Evolutionary conservation across 1,284 basidiomycete species (phyloP).

Genomic region (Xerocomus amazonicus): DNA sequence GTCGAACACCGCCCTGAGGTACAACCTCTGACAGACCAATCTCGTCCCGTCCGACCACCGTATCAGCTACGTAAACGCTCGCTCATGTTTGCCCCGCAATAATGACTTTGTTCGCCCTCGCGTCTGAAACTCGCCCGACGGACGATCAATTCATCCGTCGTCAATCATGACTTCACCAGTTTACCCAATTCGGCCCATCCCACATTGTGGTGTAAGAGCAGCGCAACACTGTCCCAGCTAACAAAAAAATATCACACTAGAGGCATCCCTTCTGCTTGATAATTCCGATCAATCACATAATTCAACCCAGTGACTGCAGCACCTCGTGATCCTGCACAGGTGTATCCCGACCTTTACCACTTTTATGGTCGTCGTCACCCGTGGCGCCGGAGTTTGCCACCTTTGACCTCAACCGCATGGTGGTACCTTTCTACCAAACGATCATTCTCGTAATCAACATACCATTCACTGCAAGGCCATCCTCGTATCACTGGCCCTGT

Average conservation of each 20-base stretch:
- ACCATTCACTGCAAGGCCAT: not conserved
- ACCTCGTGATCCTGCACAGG: not conserved
- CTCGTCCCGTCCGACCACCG: too few species aligned
- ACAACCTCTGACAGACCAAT: too few species aligned
- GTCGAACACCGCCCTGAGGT: too few species aligned
- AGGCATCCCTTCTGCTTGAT: not conserved
- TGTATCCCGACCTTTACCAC: not conserved
- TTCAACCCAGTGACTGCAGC: too few species aligned
- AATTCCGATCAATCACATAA: not conserved
- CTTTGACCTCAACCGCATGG: not conserved
- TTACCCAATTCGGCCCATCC: not conserved
- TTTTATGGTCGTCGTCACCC: too few species aligned
- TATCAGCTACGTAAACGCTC: too few species aligned
- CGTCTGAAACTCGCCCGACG: not conserved
- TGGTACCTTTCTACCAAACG: not conserved
- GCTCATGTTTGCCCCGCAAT: not conserved
- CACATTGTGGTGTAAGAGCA: too few species aligned
- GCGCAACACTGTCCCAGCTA: too few species aligned
- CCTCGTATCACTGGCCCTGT: not conserved
- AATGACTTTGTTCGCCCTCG: not conserved
- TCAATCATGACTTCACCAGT: not conserved
- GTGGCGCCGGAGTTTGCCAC: not conserved
- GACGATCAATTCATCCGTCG: not conserved
- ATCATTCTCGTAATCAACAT: constrained; percentile 1
- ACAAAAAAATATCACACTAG: not conserved